Evolutionary conservation across 164 flowering plant genomes (phyloP).

Genomic region (Amborella trichopoda): DNA sequence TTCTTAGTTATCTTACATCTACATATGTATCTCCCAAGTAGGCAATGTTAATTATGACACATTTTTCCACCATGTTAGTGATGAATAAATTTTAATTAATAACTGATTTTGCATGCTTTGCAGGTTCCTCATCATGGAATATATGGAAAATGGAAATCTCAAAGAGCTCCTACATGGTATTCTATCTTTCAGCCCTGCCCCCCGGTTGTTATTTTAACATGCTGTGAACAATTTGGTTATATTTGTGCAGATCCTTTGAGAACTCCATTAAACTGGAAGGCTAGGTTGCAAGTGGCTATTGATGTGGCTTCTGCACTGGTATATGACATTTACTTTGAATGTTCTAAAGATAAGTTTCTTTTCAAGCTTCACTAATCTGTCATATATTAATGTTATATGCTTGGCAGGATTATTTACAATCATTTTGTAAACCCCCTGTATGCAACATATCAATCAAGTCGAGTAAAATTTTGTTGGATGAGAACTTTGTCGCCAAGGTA

Average conservation of each 20-base stretch:
- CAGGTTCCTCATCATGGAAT: slow-evolving; percentile 73
- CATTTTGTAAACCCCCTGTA: slow-evolving; percentile 62
- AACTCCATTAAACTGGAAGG: slow-evolving; percentile 84
- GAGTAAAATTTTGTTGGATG: slow-evolving; percentile 60
- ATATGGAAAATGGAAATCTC: slow-evolving; percentile 60
- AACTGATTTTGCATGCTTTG: slow-evolving; percentile 1
- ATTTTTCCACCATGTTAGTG: no score
- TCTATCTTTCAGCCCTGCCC: slow-evolving; percentile 2
- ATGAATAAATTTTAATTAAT: background rate
- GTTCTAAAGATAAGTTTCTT: no score
- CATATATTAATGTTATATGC: no score
- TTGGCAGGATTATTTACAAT: slow-evolving; percentile 69
- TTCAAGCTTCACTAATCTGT: no score
- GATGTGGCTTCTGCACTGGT: slow-evolving; percentile 91
- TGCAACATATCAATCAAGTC: slow-evolving; percentile 53
- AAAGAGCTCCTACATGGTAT: slow-evolving; percentile 79
- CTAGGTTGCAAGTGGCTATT: slow-evolving; percentile 53
- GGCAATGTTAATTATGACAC: no score
- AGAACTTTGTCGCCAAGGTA: slow-evolving; percentile 64
- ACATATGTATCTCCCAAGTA: no score
- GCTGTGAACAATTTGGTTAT: slow-evolving; percentile 2
- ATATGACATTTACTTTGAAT: no score
- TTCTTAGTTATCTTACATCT: slow-evolving; percentile 2
- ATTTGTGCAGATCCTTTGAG: slow-evolving; percentile 60
- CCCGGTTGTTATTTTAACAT: background rate